Percentiles rank a stretch among this genome's conserved stretches.
Evolutionary conservation across 495 filamentous ascomycete species (phyloP).

Genomic region (Podospora didyma): DNA sequence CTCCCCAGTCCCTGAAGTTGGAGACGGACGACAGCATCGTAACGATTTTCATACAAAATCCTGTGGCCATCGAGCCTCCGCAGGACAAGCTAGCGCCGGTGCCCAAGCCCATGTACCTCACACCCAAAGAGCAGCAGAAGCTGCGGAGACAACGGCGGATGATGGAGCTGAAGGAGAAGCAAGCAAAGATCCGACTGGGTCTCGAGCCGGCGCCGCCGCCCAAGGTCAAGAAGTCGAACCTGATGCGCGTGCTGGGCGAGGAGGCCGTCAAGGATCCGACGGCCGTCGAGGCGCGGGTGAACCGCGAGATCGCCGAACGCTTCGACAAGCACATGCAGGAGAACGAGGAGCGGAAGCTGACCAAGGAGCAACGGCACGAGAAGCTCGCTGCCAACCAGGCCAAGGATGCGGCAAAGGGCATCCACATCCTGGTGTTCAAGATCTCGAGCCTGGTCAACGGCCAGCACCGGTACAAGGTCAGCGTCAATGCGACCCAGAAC

Average conservation of each 20-base stretch:
- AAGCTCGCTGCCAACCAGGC: slow-evolving; percentile 82
- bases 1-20: slow-evolving; percentile 68
- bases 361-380: slow-evolving; percentile 82
- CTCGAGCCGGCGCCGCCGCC: slow-evolving; percentile 85
- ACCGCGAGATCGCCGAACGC: slow-evolving; percentile 82
- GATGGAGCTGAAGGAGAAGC: slow-evolving; percentile 88
- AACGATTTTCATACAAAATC: slow-evolving; percentile 87
- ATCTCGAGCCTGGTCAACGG: slow-evolving; percentile 84
- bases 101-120: slow-evolving; percentile 90
- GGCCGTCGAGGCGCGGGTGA: slow-evolving; percentile 91
- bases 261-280: slow-evolving; percentile 97
- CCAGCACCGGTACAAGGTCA: slow-evolving; percentile 88
- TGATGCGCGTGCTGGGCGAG: slow-evolving; percentile 97
- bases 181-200: slow-evolving; percentile 90
- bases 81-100: slow-evolving; percentile 76
- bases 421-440: slow-evolving; percentile 80
- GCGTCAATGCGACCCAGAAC: slow-evolving; percentile 84
- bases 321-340: slow-evolving; percentile 65
- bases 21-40: slow-evolving; percentile 76
- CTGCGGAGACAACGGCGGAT: slow-evolving; percentile 85
- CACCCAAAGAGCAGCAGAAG: slow-evolving; percentile 85
- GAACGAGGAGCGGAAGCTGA: slow-evolving; percentile 88
- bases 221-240: slow-evolving; percentile 91
- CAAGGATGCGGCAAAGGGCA: slow-evolving; percentile 80
- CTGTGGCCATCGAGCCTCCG: slow-evolving; percentile 84